Evolutionary conservation across 1,139 yeast species (phyloP), one percentile per base, ranked within the genome.

Genomic region (Entelexis sorbosivorans): DNA sequence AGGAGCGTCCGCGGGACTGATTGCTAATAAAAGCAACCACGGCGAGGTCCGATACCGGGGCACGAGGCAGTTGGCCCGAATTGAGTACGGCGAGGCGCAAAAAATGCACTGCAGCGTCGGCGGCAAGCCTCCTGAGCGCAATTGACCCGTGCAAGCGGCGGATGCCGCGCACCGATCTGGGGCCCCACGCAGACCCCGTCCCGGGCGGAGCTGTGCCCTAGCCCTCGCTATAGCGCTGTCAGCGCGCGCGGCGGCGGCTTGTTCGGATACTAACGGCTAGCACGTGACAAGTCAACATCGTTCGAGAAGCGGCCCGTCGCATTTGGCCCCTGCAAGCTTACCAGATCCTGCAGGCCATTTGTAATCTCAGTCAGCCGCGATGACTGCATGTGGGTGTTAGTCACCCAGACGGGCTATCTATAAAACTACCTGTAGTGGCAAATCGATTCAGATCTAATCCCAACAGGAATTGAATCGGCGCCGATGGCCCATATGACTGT

Each of bases 351-450:
- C 45, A 42, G 35, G 14, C 24, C 36, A 31, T 42, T 42, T 42
- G 45, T 42, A 20, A 42, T 19, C 22, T 19, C n/a, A 31, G 45
- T 42, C 45, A 42, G 45, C 45, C 19, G 29, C 29, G 24, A 16
- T 42, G 45, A 42, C 45, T 42, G 45, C 45, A 42, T 38, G 42
- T 36, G 44, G 36, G 10, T 31, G 45, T 42, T 42, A 42, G 45
- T 42, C 45, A 42, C 45, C 45, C 36, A 1, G 19, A 6, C 20
- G 19, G 11, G 45, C 16, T 42, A 42, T 42, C 38, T 42, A 42
- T 42, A 42, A 42, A 42, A 42, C 45, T 42, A 39, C 24, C 8
- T 4, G n/a, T 26, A 20, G 44, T 16, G 42, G 32, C 42, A 38
- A 24, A 7, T 13, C 26, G 26, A 17, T 29, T 19, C 28, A n/a